Evolutionary conservation across 805 yeast genomes (phyloP).

Genomic region (Nakazawaea populi): DNA sequence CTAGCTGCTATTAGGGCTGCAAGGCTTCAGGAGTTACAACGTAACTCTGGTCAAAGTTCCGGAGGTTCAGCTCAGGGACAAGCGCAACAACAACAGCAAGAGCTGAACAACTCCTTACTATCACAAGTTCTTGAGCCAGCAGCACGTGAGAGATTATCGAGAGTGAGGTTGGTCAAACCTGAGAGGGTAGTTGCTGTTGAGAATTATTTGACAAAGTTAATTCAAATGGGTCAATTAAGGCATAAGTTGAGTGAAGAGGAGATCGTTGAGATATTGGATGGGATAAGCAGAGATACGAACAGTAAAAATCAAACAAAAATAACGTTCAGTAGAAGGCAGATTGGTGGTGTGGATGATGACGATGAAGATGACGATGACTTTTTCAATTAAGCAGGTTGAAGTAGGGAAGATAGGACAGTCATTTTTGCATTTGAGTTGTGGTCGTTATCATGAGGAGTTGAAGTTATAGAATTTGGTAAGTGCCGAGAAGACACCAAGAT

Average conservation of each 20-base stretch:
- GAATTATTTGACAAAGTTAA: slow-evolving; percentile 64
- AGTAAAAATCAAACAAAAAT: slow-evolving; percentile 58
- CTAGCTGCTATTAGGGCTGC: slow-evolving; percentile 89
- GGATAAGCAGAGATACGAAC: slow-evolving; percentile 68
- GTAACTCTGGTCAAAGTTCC: slow-evolving; percentile 26
- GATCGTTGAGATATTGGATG: slow-evolving; percentile 76
- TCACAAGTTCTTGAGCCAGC: slow-evolving; percentile 72
- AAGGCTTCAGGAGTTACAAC: slow-evolving; percentile 79
- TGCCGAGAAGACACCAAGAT: no score
- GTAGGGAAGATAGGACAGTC: background rate
- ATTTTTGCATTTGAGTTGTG: no score
- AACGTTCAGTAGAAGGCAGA: slow-evolving; percentile 48
- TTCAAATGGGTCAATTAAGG: slow-evolving; percentile 68
- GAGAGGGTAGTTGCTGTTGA: slow-evolving; percentile 90
- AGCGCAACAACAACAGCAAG: background rate
- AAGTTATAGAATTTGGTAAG: no score
- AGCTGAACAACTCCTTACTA: slow-evolving; percentile 27
- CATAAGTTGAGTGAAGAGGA: slow-evolving; percentile 77
- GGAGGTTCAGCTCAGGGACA: background rate
- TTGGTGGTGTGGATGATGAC: slow-evolving; percentile 15
- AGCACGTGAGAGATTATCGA: slow-evolving; percentile 81
- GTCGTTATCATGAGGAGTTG: no score
- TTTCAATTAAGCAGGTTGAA: slow-evolving; percentile 26
- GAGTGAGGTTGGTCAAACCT: slow-evolving; percentile 85
- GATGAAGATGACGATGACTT: slow-evolving; percentile 35